phyloP scores from a whole-genome alignment of 2,329 filamentous ascomycete genomes.

The Aciculosporium take region DNA sequence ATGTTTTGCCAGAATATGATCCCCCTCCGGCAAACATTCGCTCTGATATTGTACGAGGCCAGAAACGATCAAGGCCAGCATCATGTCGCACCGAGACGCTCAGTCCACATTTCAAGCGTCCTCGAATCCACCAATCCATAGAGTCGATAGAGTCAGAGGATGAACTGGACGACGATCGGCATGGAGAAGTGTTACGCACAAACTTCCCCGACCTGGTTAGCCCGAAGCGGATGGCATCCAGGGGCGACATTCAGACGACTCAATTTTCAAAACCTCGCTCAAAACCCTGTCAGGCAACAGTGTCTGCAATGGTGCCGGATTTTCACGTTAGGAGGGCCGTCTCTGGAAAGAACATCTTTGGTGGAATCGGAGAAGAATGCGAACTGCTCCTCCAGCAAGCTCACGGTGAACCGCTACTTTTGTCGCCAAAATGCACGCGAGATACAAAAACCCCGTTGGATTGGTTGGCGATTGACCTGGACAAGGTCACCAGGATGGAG shows the following conservation, averaged over 20 bases:
- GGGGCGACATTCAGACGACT: conserved; percentile 17
- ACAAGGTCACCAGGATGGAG: conserved; percentile 2
- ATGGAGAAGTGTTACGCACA: conserved; percentile 8
- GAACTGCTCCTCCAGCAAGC: conserved; percentile 4
- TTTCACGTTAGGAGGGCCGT: conserved; percentile 13
- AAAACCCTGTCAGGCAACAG: background rate
- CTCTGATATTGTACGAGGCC: conserved; percentile 11
- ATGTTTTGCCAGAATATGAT: background rate
- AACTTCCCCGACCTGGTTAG: conserved; percentile 6
- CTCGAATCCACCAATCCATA: background rate
- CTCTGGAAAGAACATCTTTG: conserved; percentile 10
- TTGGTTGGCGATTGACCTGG: conserved; percentile 7
- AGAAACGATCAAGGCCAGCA: conserved; percentile 5
- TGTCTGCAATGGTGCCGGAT: background rate
- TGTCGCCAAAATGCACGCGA: background rate
- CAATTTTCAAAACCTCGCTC: conserved; percentile 5
- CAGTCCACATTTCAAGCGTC: conserved; percentile 9
- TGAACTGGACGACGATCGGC: conserved; percentile 12
- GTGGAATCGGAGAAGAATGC: background rate
- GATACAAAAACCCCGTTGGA: background rate
- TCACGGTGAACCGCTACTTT: background rate
- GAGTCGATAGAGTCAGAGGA: conserved; percentile 16
- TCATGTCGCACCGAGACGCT: conserved; percentile 1
- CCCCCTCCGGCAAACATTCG: conserved; percentile 10
- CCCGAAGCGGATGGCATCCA: conserved; percentile 1